Base-by-base conservation (phyloP, 2,329 filamentous ascomycete species). In the Boeremia lycopersici region DNA sequence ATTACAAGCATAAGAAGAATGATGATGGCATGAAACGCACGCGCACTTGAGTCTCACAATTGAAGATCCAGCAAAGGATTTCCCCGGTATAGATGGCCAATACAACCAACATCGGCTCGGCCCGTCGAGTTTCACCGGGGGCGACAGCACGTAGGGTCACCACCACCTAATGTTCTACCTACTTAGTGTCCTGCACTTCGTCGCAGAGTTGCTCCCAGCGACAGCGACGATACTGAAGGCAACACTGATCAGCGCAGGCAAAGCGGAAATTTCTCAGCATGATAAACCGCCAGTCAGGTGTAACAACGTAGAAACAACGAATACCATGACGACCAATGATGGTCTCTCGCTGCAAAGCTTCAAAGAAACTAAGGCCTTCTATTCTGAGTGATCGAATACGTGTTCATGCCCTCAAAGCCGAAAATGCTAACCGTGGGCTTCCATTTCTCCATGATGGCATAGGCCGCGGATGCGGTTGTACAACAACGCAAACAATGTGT, bases 391-490 rank as follows among this genome's bases (percentile, higher is more conserved):
- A 23, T 3, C 5, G 19, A 5, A 23, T 23, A 23, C 19, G 19
- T 23, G 19, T 23, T 23, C 19, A 23, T 23, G 19, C 19, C 19
- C 19, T 23, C 19, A 23, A 23, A 23, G 19, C 19, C 19, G 19
- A 23, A 23, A 23, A 5, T 23, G 19, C 19, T 23, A 23, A 3
- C 19, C 19, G 19, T 23, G 19, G 19, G 28, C 39, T 29, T 53
- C 34, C 44, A 44, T 48, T n/a, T 33, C 50, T 48, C 39, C 45
- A 40, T 36, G 25, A 15, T 17, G 30, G 6, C 6, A 26, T 42
- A 49, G 46, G 46, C 46, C 46, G 52, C 52, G 52, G 52, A 49
- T 40, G 41, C 35, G 39, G 41, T 46, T 55, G 35, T 55, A 38
- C 26, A 40, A 26, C 34, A 15, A 34, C 10, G 9, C 34, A 29